These are phyloP conservation scores for Saitozyma sp. DNA, from an alignment of 768 basidiomycete genomes.

Conservation along the genomic window DNA sequence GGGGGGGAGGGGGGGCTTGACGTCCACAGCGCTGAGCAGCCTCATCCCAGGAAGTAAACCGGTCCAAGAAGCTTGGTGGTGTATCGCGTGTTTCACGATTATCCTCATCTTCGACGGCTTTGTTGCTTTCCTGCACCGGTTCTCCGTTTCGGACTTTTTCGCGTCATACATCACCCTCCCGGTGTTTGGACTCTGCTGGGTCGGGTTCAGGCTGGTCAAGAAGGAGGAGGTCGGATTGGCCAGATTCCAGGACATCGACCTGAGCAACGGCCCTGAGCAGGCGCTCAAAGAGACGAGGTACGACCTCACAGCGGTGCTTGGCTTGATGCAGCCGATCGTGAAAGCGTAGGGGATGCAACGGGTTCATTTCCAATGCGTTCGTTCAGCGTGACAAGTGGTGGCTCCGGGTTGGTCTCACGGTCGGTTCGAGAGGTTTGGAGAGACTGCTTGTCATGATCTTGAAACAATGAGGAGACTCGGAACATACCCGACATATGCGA, in stretches of 20 bases:
- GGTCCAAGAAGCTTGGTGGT: constrained; percentile 25
- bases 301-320: neutral
- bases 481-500: too few species aligned
- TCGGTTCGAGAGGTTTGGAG: too few species aligned
- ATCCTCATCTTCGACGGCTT: constrained; percentile 4
- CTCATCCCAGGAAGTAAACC: constrained; percentile 69
- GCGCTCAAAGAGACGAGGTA: constrained; percentile 6
- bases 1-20: constrained; percentile 13
- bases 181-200: constrained; percentile 48
- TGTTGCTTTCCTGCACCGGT: constrained; percentile 16
- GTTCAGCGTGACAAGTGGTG: too few species aligned
- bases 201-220: constrained; percentile 7
- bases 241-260: constrained; percentile 2
- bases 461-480: too few species aligned
- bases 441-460: too few species aligned
- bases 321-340: too few species aligned
- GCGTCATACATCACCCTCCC: constrained; percentile 65
- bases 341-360: too few species aligned
- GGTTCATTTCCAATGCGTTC: too few species aligned
- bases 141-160: constrained; percentile 59
- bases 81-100: constrained; percentile 19
- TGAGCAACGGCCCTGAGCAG: neutral
- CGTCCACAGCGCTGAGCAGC: neutral
- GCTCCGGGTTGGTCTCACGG: too few species aligned
- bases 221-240: neutral